Evolutionary conservation across 441 rosid species (phyloP).

Genomic region (Erysimum cheiri): DNA sequence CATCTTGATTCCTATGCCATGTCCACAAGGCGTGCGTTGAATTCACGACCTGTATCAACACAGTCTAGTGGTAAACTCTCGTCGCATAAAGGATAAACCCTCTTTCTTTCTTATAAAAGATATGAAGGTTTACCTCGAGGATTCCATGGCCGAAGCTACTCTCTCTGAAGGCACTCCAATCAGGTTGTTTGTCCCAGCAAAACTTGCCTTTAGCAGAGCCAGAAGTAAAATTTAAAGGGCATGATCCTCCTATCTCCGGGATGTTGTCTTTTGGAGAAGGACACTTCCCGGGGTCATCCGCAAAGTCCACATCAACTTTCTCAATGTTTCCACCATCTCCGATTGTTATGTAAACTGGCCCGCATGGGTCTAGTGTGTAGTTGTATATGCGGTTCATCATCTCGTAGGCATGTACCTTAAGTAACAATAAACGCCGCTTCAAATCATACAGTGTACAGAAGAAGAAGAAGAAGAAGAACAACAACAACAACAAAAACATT

Average conservation of each 20-base stretch:
- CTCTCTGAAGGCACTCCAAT: slow-evolving; percentile 71
- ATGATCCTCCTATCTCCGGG: slow-evolving; percentile 63
- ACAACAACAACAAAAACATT: background rate
- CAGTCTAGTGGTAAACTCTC: slow-evolving; percentile 2
- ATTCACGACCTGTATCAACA: slow-evolving; percentile 53
- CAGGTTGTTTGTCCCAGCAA: slow-evolving; percentile 70
- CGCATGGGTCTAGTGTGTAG: slow-evolving; percentile 62
- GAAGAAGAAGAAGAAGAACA: too few species aligned
- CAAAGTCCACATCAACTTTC: slow-evolving; percentile 57
- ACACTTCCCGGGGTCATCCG: slow-evolving; percentile 67
- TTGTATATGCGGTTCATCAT: slow-evolving; percentile 67
- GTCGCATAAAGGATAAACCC: background rate
- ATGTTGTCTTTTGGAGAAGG: slow-evolving; percentile 58
- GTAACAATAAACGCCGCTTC: background rate
- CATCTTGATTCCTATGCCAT: slow-evolving; percentile 71
- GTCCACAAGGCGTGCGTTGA: slow-evolving; percentile 66
- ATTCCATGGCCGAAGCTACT: slow-evolving; percentile 77
- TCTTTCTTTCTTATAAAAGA: slow-evolving; percentile 8
- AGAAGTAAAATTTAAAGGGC: slow-evolving; percentile 59
- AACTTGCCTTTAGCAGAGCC: slow-evolving; percentile 66
- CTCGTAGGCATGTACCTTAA: slow-evolving; percentile 71
- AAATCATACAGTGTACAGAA: background rate
- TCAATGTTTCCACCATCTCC: slow-evolving; percentile 79
- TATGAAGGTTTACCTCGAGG: slow-evolving; percentile 52
- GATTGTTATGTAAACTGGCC: slow-evolving; percentile 58